Percentiles rank a stretch among this genome's conserved stretches.
phyloP scores from a whole-genome alignment of 768 basidiomycete species.

The Termitomyces sp. region DNA sequence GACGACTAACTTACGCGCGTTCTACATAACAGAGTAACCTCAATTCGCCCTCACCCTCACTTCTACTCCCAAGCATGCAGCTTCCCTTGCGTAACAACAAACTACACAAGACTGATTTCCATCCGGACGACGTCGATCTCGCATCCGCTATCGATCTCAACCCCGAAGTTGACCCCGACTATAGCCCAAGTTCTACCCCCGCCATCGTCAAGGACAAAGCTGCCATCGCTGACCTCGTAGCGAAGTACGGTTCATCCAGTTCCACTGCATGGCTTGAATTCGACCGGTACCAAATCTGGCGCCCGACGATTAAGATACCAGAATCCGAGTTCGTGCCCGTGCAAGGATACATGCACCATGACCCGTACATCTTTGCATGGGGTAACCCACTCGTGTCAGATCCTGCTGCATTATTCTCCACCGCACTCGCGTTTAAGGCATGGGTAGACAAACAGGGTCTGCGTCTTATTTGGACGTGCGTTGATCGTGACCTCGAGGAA shows the following conservation, averaged over 20 bases:
- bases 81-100: background rate
- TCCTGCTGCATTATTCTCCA: constrained; percentile 27
- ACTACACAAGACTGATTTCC: background rate
- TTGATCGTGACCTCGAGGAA: constrained; percentile 37
- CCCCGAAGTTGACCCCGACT: background rate
- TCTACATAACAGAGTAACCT: too few relatives aligned
- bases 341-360: constrained; percentile 53
- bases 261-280: constrained; percentile 71
- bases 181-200: background rate
- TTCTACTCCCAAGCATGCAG: background rate
- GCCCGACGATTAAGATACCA: constrained; percentile 28
- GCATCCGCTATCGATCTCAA: background rate
- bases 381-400: constrained; percentile 58
- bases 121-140: background rate
- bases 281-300: constrained; percentile 49
- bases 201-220: background rate
- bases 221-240: constrained; percentile 17
- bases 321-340: constrained; percentile 43
- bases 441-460: constrained; percentile 41
- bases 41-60: too few relatives aligned
- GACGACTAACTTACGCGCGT: too few relatives aligned
- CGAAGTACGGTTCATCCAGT: constrained; percentile 62
- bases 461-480: constrained; percentile 58
- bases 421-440: constrained; percentile 39
- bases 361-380: constrained; percentile 56